Conservation (phyloP, 306 rosid species). For the Pyrus bretschneideri region DNA sequence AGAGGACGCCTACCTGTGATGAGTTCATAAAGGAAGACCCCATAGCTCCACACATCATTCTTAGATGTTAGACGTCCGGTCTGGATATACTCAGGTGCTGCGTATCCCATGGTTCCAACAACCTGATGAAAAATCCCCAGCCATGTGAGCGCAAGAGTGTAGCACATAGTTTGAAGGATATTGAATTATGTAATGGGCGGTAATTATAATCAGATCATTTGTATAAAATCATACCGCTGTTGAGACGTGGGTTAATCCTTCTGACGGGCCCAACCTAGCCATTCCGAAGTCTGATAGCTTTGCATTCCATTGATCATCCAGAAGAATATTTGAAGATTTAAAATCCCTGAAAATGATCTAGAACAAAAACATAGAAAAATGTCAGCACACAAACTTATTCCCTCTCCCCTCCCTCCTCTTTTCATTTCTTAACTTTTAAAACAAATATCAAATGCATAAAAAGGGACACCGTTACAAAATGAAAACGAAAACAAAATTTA, state of each 20-base stretch:
- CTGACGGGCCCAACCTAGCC: constrained; percentile 94
- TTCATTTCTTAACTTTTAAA: not conserved
- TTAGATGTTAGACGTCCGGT: constrained; percentile 86
- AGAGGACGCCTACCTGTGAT: constrained; percentile 90
- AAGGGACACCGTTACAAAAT: not conserved
- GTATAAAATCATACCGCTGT: constrained; percentile 73
- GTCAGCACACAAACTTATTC: constrained; percentile 3
- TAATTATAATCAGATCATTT: not conserved
- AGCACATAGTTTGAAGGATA: not conserved
- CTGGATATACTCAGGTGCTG: constrained; percentile 92
- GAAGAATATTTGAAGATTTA: constrained; percentile 88
- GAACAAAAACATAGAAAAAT: not conserved
- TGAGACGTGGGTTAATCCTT: constrained; percentile 91
- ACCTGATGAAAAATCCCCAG: constrained; percentile 46
- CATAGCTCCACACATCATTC: constrained; percentile 92
- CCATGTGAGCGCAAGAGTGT: constrained; percentile 13
- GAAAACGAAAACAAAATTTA: constrained; percentile 1
- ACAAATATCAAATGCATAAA: not conserved
- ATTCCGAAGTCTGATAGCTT: constrained; percentile 93
- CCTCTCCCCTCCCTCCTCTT: not conserved
- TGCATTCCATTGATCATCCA: constrained; percentile 94
- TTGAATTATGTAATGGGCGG: not conserved
- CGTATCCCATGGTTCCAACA: constrained; percentile 96
- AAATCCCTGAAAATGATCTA: constrained; percentile 98
- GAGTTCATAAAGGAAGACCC: constrained; percentile 92